Evolutionary conservation across 345 rosid genomes (phyloP).

Genomic region (Excoecaria cochinchinensis): DNA sequence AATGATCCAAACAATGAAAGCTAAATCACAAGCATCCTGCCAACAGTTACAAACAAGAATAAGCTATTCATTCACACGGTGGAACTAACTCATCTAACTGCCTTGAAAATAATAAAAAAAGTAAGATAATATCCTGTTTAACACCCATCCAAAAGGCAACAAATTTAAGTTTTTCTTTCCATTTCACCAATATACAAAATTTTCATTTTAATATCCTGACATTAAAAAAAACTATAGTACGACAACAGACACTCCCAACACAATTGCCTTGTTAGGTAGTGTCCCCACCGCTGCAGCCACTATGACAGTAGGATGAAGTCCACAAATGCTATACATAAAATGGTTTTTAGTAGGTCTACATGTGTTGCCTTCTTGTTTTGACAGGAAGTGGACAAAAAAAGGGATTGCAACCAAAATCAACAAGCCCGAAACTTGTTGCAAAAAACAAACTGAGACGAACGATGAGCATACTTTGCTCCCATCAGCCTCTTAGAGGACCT

Average conservation of each 20-base stretch:
- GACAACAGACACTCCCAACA: constrained; percentile 46
- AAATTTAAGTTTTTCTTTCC: constrained; percentile 24
- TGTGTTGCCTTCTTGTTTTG: constrained; percentile 58
- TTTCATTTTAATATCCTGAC: constrained; percentile 40
- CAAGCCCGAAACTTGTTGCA: constrained; percentile 65
- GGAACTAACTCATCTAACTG: constrained; percentile 19
- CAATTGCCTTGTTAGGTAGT: constrained; percentile 36
- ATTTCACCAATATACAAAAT: constrained; percentile 45
- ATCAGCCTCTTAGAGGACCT: constrained; percentile 90
- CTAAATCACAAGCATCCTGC: constrained; percentile 1
- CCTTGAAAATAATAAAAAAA: neutral
- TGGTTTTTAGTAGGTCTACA: constrained; percentile 48
- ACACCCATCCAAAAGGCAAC: constrained; percentile 25
- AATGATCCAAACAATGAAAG: neutral
- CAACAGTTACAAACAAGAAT: neutral
- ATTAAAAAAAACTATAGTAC: constrained; percentile 38
- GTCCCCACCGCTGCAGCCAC: constrained; percentile 52
- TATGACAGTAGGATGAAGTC: constrained; percentile 42
- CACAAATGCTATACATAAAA: constrained; percentile 42
- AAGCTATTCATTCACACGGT: neutral
- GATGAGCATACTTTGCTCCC: constrained; percentile 88
- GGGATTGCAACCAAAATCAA: constrained; percentile 58
- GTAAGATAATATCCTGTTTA: constrained; percentile 23
- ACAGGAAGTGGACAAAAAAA: constrained; percentile 40
- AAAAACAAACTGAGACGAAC: constrained; percentile 63